Conservation (phyloP, 2,329 filamentous ascomycete species). For the Orbilia blumenaviensis region DNA sequence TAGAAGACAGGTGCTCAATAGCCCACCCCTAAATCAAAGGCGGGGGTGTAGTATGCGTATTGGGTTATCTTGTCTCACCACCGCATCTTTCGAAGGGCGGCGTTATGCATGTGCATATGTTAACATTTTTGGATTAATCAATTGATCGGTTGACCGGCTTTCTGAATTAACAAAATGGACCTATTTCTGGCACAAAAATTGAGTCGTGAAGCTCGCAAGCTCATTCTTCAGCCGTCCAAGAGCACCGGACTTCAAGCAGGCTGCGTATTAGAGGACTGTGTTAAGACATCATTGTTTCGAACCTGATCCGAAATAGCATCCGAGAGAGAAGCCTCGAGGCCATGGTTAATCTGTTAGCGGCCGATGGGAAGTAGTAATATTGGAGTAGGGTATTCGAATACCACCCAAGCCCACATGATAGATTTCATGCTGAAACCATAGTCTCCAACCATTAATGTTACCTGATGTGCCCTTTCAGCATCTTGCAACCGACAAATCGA, state of each 20-base stretch:
- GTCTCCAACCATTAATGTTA: too few species aligned
- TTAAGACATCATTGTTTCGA: too few species aligned
- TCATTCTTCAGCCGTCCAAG: not conserved
- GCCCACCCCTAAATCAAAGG: not conserved
- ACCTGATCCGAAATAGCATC: too few species aligned
- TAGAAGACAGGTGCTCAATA: not conserved
- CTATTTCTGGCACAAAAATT: not conserved
- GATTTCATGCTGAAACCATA: too few species aligned
- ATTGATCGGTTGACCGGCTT: not conserved
- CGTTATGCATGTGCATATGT: not conserved
- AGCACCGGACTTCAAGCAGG: not conserved
- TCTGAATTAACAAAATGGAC: not conserved
- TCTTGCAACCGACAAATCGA: not conserved
- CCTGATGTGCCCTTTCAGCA: not conserved
- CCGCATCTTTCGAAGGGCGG: not conserved
- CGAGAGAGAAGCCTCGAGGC: too few species aligned
- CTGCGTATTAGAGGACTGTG: not conserved
- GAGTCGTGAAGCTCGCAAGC: not conserved
- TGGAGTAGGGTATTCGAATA: too few species aligned
- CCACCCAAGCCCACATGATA: too few species aligned
- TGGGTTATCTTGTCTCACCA: not conserved
- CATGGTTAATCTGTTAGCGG: too few species aligned
- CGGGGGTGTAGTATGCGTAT: not conserved
- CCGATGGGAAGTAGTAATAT: too few species aligned
- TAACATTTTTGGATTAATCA: too few species aligned